These are phyloP conservation scores for Hirschioporus abietinus DNA, from an alignment of 768 basidiomycete species.

Conservation along the genomic window DNA sequence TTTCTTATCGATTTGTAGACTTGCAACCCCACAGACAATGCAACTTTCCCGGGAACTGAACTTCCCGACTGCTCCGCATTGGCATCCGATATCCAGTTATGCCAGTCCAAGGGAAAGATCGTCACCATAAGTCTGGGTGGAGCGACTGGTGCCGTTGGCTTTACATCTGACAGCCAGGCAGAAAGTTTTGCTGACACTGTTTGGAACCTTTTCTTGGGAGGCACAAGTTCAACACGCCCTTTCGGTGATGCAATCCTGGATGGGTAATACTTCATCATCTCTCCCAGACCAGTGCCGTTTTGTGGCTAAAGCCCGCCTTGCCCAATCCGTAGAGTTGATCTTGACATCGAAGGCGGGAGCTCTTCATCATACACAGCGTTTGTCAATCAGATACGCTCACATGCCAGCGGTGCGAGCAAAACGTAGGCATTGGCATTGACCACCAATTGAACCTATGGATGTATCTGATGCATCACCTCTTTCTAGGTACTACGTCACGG, in stretches of 20 bases:
- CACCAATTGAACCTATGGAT: neutral
- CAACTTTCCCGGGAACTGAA: slow-evolving; percentile 37
- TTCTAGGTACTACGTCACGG: slow-evolving; percentile 28
- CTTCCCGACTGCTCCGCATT: slow-evolving; percentile 34
- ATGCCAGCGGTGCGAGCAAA: slow-evolving; percentile 29
- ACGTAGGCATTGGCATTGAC: slow-evolving; percentile 21
- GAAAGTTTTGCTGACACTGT: slow-evolving; percentile 31
- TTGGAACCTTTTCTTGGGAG: slow-evolving; percentile 46
- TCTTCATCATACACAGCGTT: slow-evolving; percentile 29
- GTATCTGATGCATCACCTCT: neutral
- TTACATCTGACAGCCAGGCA: slow-evolving; percentile 32
- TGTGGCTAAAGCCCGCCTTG: neutral
- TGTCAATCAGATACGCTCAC: slow-evolving; percentile 29
- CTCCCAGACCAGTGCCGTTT: neutral
- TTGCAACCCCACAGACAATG: slow-evolving; percentile 34
- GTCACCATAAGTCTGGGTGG: slow-evolving; percentile 44
- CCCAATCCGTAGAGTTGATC: slow-evolving; percentile 25
- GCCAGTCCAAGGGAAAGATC: slow-evolving; percentile 41
- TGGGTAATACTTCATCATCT: slow-evolving; percentile 26
- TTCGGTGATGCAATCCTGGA: slow-evolving; percentile 43
- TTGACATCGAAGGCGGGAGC: slow-evolving; percentile 34
- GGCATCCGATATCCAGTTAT: slow-evolving; percentile 38
- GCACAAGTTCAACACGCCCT: slow-evolving; percentile 35
- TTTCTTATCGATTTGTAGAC: slow-evolving; percentile 23
- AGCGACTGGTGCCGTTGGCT: slow-evolving; percentile 35